A percentile compares a stretch with the other conserved stretches of the same genome.
Evolutionary conservation across 495 filamentous ascomycete genomes (phyloP).

Genomic region (Trichocladium antarcticum): DNA sequence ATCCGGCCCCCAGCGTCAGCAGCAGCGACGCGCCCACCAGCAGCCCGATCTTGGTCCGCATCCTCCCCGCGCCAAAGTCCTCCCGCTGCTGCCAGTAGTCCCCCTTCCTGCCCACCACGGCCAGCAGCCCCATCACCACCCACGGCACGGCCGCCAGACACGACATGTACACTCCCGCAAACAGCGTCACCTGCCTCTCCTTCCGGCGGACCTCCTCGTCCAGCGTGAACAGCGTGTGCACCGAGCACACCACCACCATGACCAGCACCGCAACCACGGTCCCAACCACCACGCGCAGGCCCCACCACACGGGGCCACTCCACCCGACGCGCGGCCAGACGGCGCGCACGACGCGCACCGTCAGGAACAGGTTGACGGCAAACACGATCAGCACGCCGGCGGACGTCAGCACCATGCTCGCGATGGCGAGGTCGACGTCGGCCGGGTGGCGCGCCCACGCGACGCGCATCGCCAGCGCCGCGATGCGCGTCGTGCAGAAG

Average conservation of each 20-base stretch:
- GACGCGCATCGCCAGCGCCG: constrained; percentile 54
- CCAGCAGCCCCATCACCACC: constrained; percentile 31
- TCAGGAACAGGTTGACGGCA: constrained; percentile 66
- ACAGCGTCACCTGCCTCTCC: constrained; percentile 54
- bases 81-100: constrained; percentile 30
- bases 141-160: constrained; percentile 69
- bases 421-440: constrained; percentile 51
- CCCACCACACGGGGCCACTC: constrained; percentile 35
- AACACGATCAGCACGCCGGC: constrained; percentile 68
- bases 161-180: constrained; percentile 55
- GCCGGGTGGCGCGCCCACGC: constrained; percentile 39
- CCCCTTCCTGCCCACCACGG: constrained; percentile 40
- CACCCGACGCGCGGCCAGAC: constrained; percentile 58
- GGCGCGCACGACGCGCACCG: constrained; percentile 62
- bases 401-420: constrained; percentile 59
- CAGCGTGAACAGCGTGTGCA: constrained; percentile 57
- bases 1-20: constrained; percentile 59
- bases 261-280: constrained; percentile 46
- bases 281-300: constrained; percentile 46
- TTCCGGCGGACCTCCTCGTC: constrained; percentile 35
- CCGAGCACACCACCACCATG: constrained; percentile 55
- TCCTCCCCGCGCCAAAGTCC: constrained; percentile 59
- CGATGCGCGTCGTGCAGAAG: constrained; percentile 63
- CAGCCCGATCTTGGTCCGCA: constrained; percentile 53
- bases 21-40: constrained; percentile 44